phyloP scores from a whole-genome alignment of 2,329 filamentous ascomycete genomes.

The Graphilbum ipis-grandicollis region DNA sequence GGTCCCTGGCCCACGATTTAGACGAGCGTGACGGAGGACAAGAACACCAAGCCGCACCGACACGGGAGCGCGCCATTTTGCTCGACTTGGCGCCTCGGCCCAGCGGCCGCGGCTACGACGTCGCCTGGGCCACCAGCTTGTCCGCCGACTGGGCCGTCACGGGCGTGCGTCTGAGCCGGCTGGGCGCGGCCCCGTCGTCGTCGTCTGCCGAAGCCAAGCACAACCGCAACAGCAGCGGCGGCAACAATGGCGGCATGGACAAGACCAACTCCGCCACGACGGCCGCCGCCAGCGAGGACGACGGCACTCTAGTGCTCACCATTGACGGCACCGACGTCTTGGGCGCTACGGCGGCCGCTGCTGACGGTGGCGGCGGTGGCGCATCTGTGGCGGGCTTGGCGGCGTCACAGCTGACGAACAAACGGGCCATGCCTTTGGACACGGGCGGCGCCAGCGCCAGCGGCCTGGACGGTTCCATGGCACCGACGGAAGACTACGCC shows the following conservation, averaged over 20 bases:
- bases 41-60: too few species aligned
- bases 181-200: slow-evolving; percentile 19
- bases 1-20: too few species aligned
- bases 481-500: slow-evolving; percentile 27
- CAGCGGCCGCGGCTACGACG: slow-evolving; percentile 24
- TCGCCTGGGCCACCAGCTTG: slow-evolving; percentile 56
- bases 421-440: too few species aligned
- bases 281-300: too few species aligned
- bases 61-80: slow-evolving; percentile 34
- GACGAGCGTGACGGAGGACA: too few species aligned
- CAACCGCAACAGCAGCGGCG: too few species aligned
- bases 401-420: too few species aligned
- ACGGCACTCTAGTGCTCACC: slow-evolving; percentile 37
- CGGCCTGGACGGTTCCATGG: not conserved
- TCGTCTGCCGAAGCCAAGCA: slow-evolving; percentile 16
- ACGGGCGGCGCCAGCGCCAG: not conserved
- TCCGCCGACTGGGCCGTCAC: slow-evolving; percentile 54
- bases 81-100: slow-evolving; percentile 32
- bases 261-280: too few species aligned
- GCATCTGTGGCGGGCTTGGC: too few species aligned
- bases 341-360: too few species aligned
- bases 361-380: too few species aligned
- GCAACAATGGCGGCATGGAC: slow-evolving; percentile 8
- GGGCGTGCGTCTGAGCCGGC: slow-evolving; percentile 25
- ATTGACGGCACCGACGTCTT: slow-evolving; percentile 36